Evolutionary conservation across 2,329 filamentous ascomycete genomes (phyloP).

Genomic region (Colletotrichum incanum): DNA sequence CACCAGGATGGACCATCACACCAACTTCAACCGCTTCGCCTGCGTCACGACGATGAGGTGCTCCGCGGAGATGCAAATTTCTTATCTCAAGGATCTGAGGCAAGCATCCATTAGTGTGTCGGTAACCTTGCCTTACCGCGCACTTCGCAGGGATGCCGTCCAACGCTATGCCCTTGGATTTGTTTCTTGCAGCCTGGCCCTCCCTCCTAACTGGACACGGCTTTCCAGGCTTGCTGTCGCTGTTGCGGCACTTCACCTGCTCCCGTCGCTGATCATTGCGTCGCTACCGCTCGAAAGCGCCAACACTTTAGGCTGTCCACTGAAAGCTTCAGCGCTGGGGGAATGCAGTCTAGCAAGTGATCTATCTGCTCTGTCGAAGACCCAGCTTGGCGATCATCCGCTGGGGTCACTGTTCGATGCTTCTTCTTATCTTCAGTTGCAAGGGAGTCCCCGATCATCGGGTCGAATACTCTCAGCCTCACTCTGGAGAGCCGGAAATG

Average conservation of each 20-base stretch:
- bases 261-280: slow-evolving; percentile 33
- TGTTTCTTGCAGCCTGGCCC: slow-evolving; percentile 1
- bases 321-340: slow-evolving; percentile 16
- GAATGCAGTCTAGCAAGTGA: slow-evolving; percentile 13
- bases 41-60: slow-evolving; percentile 8
- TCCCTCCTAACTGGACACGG: slow-evolving; percentile 12
- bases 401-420: background rate
- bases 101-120: slow-evolving; percentile 40
- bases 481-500: background rate
- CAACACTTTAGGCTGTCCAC: background rate
- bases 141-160: slow-evolving; percentile 35
- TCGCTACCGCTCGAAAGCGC: slow-evolving; percentile 13
- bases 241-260: slow-evolving; percentile 35
- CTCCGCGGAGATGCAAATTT: slow-evolving; percentile 40
- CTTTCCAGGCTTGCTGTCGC: slow-evolving; percentile 18
- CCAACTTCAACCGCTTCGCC: slow-evolving; percentile 14
- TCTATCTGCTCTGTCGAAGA: slow-evolving; percentile 1
- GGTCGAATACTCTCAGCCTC: background rate
- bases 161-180: slow-evolving; percentile 28
- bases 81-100: slow-evolving; percentile 37
- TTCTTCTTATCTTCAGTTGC: slow-evolving; percentile 2
- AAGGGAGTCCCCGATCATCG: background rate
- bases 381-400: slow-evolving; percentile 18
- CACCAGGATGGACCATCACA: slow-evolving; percentile 27
- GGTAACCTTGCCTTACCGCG: slow-evolving; percentile 36